Percentiles rank a stretch among this genome's conserved stretches.
phyloP scores from a whole-genome alignment of 208 protist species.

The Blastocrithidia nonstop region DNA sequence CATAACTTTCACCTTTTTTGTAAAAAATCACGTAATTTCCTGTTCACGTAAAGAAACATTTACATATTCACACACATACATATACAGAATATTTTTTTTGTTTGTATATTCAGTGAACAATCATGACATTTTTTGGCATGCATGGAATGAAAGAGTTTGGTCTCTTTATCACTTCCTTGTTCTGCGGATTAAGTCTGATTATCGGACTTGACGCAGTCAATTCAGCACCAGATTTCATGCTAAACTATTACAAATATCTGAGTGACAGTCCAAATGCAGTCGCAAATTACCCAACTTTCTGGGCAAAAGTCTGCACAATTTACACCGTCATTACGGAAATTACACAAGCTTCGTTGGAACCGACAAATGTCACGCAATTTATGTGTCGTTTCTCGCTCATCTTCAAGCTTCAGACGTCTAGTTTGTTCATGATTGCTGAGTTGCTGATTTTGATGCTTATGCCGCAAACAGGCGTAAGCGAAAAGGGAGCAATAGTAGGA shows the following conservation, averaged over 20 bases:
- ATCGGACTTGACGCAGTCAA: constrained; percentile 81
- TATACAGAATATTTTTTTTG: background rate
- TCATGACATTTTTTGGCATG: constrained; percentile 1
- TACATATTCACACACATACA: background rate
- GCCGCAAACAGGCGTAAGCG: constrained; percentile 16
- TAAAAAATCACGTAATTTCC: background rate
- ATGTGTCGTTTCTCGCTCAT: constrained; percentile 57
- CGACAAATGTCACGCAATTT: constrained; percentile 54
- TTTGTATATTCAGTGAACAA: background rate
- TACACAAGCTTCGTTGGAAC: constrained; percentile 50
- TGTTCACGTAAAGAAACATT: background rate
- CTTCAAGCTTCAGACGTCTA: constrained; percentile 28
- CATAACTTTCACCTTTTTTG: too few relatives aligned
- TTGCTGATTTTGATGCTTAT: constrained; percentile 50
- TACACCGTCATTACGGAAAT: constrained; percentile 72
- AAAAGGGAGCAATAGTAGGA: constrained; percentile 35
- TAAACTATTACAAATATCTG: constrained; percentile 72
- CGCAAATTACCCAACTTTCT: constrained; percentile 23
- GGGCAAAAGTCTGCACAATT: constrained; percentile 56
- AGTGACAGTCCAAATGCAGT: constrained; percentile 12
- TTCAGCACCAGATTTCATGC: constrained; percentile 72
- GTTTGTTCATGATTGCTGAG: constrained; percentile 37
- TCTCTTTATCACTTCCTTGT: constrained; percentile 52
- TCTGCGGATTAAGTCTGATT: constrained; percentile 74
- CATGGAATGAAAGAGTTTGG: constrained; percentile 12